Base-by-base conservation (phyloP, 139 green algal species). In the Yamagishiella unicocca region DNA sequence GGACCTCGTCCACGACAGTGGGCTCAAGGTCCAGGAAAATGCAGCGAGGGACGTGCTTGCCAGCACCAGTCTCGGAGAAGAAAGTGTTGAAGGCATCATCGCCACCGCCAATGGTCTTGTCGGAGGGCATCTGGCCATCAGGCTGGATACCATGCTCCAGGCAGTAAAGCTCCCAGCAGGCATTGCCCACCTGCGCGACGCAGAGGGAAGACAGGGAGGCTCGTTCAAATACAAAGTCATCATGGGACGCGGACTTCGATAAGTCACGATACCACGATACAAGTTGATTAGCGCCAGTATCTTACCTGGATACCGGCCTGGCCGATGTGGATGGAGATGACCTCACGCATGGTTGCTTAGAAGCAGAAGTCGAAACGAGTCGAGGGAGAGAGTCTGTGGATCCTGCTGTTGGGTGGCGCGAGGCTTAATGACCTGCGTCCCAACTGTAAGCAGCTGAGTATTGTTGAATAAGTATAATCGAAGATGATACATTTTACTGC, bases 121-220 rank as follows among this genome's bases (percentile, higher is more conserved):
- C 97, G 46, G 89, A 93, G 79, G 97, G 97, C 96, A 99, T 99
- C 92, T 97, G 96, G 90, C 97, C 97, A 95, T 99, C 96, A 66
- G 96, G 96, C 80, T 86, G 97, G 90, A 99, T 99, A 90, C 97
- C 96, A 89, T 99, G 96, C 95, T 99, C 97, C 74, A 99, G 93
- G 95, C 97, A 99, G 95, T 99, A 99, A 33, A 99, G 95, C 95
- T 99, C 97, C 97, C 97, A 99, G 96, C 97, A 99, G 93, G 97
- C 96, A 88, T 99, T 99, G 86, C 97, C 97, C 72, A 98, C 96
- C 83, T 95, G 40, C 21, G 1, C 27, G 29, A 37, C 21, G 46
- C 25, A 42, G 38, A 43, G 73, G 22, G 58, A 17, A 68, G 58
- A 68, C 12, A 58, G 50, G 50, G 50, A 58, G 12, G 50, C 50